phyloP scores from a whole-genome alignment of 2,329 filamentous ascomycete species.

The Chrysoporthe austroafricana region DNA sequence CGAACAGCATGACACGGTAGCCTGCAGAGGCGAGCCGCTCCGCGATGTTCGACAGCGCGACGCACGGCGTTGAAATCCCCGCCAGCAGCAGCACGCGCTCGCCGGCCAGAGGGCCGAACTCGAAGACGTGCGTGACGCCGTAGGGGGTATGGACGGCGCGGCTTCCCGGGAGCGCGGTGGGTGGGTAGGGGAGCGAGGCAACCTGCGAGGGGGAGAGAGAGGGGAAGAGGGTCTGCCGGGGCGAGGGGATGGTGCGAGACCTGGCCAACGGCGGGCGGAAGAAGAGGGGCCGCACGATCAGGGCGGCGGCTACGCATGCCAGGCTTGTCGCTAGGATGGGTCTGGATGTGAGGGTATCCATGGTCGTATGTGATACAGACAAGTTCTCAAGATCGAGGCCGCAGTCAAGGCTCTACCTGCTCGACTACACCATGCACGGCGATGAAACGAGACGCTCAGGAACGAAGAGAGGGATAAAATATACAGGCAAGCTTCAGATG shows the following conservation, averaged over 20 bases:
- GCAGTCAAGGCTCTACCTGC: too few species aligned
- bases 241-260: conserved; percentile 34
- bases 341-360: conserved; percentile 11
- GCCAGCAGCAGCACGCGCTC: conserved; percentile 78
- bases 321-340: conserved; percentile 3
- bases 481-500: neutral
- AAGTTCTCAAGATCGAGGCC: too few species aligned
- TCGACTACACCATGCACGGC: too few species aligned
- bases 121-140: conserved; percentile 77
- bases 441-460: neutral
- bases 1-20: conserved; percentile 81
- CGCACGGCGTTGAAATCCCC: conserved; percentile 81
- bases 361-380: neutral
- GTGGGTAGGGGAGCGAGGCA: conserved; percentile 55
- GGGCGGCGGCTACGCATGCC: conserved; percentile 17
- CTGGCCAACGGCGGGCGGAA: conserved; percentile 20
- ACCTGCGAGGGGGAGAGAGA: conserved; percentile 4
- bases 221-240: conserved; percentile 6
- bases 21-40: conserved; percentile 66
- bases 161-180: conserved; percentile 71
- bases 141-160: conserved; percentile 77
- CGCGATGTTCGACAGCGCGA: conserved; percentile 71
- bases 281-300: conserved; percentile 14
- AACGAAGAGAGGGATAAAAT: neutral
- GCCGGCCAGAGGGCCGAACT: conserved; percentile 77